A percentile compares a stretch with the other conserved stretches of the same genome.
Evolutionary conservation across 2,329 filamentous ascomycete genomes (phyloP).

Genomic region (Ceratocystis huliohia): DNA sequence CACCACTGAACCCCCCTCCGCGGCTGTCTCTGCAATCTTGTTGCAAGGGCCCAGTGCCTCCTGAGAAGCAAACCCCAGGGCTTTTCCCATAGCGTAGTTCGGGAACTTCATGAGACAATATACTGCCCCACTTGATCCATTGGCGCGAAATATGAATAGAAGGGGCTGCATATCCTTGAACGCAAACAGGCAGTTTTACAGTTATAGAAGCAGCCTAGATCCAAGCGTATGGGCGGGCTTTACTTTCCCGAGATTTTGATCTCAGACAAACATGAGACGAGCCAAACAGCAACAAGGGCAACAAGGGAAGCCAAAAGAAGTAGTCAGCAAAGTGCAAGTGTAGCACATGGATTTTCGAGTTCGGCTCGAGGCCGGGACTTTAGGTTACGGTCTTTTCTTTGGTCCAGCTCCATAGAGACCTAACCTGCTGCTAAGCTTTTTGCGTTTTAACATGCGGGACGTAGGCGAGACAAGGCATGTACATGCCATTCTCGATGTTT

Average conservation of each 20-base stretch:
- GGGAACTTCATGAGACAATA: not conserved
- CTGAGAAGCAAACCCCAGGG: not conserved
- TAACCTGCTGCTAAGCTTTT: no score
- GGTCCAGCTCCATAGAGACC: no score
- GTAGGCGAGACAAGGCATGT: no score
- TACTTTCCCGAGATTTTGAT: not conserved
- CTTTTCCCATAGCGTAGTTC: not conserved
- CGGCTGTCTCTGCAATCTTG: no score
- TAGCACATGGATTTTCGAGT: no score
- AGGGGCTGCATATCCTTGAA: no score
- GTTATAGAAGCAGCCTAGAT: not conserved
- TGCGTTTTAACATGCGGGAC: no score
- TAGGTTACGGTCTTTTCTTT: no score
- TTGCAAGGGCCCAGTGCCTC: not conserved
- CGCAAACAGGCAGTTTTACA: not conserved
- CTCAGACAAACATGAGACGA: slow-evolving; percentile 8
- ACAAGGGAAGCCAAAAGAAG: not conserved
- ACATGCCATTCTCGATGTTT: no score
- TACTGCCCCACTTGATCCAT: not conserved
- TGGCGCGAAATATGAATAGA: not conserved
- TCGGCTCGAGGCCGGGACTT: no score
- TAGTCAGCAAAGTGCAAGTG: not conserved
- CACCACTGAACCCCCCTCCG: no score
- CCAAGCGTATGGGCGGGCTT: not conserved
- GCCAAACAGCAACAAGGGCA: not conserved